Base-by-base conservation (phyloP, 2,329 filamentous ascomycete genomes). In the Microdochium bolleyi region DNA sequence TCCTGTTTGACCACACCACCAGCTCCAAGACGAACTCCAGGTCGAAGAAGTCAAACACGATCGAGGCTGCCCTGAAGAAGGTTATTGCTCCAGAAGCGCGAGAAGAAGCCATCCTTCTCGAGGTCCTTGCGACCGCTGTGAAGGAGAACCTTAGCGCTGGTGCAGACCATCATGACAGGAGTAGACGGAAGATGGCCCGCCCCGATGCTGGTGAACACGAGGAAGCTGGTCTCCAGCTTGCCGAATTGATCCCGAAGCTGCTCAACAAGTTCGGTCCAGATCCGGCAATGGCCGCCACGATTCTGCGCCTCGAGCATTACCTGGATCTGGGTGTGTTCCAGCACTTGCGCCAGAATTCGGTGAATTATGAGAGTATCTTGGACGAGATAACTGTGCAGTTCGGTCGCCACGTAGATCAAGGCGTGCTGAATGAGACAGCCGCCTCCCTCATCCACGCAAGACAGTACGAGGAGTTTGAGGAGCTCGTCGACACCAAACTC, bases 351-450 rank as follows among this genome's bases (percentile, higher is more conserved):
- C 91, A 96, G 65, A 90, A 95, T 58, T 83, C 89, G 1, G 85
- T 87, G 1, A 86, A 84, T 2, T 95, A 95, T 64, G 82, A 85
- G 7, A 83, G 86, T 22, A 73, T 97, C 27, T 75, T 99, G 1
- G 91, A 96, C 60, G 92, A 96, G 62, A 90, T 97, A 60, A 91
- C 89, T 67, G 90, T 89, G 54, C 94, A 99, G 62, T 97, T 99
- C 71, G 84, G 88, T 61, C 84, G 90, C n/a, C 94, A 99, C 64
- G 88, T 89, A 46, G 89, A 95, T 62, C 87, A 89, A 61, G 82
- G 82, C 52, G 92, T 97, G 19, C 77, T 99, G 48, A 83, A 84
- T 11, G 92, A 96, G 67, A 92, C 91, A 14, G 87, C 88, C 25
- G 79, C 84, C 22, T 89, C 92, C 4, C 81, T 99, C 37, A 73